Base-by-base conservation (phyloP, 352 stramenopile genomes). In the Phytophthora sp. region DNA sequence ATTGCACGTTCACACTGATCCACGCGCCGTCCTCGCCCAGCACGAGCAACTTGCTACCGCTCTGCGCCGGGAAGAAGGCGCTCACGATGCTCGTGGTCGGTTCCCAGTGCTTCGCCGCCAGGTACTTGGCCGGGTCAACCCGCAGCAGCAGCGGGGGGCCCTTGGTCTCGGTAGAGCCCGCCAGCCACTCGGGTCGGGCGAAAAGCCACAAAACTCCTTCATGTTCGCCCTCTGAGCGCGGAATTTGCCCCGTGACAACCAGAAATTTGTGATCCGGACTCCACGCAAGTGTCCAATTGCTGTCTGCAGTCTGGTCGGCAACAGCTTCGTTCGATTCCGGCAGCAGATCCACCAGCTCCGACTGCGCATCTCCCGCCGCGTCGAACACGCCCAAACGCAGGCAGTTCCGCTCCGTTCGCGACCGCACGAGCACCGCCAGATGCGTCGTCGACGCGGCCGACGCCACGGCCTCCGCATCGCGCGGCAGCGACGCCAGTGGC, bases 251-350 rank as follows among this genome's bases (percentile, higher is more conserved):
- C 15, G 62, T 61, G 11, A 91, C 39, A 30, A 88, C 59, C 23
- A 93, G 55, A 53, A 85, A 76, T 8, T 73, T 63, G 6, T 61
- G 68, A 51, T 91, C 77, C 13, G 74, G 61, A 64, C 80, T 93
- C 84, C 78, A 88, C n/a, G 37, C 54, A 0, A 88, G 51, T 28
- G 54, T 51, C 76, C 76, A 86, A 5, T 35, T 44, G 17, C 28
- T 18, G 17, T 60, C 23, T 2, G 32, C 4, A 10, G 2, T 8
- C 8, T 34, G 0, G 4, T 4, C 13, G 15, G 7, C 15, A n/a
- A 23, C 20, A 1, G 17, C 21, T 39, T 53, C 35, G 7, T 38
- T 46, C 30, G n/a, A 1, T 30, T 55, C 18, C 4, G 58, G 28
- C 28, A 54, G 18, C 35, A 82, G 49, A 61, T 78, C 57, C 3